Base-by-base conservation (phyloP, 495 filamentous ascomycete species). In the Mycothermus thermophilus region DNA sequence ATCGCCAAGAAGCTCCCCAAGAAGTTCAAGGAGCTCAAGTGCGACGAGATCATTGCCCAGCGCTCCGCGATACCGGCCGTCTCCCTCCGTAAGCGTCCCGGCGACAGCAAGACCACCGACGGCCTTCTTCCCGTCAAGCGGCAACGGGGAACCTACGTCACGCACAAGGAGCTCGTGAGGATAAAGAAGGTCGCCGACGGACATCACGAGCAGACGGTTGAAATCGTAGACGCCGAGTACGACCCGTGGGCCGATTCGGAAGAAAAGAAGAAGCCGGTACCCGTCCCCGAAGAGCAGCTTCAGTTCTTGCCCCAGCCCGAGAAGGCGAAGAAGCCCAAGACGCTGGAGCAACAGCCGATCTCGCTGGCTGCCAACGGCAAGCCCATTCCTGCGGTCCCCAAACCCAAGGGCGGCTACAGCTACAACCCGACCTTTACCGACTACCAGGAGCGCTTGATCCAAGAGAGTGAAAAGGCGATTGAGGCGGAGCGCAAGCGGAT, bases 391-490 rank as follows among this genome's bases (percentile, higher is more conserved):
- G 74, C 83, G n/a, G 79, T 96, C 5, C 63, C 68, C 38, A 77
- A 70, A 38, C 90, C 90, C 3, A 72, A 72, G 12, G 83, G 75
- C 2, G 86, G 83, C 27, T 79, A 73, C 50, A 92, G 83, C 51
- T 97, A 97, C 55, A 97, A 97, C 47, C 90, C 90, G 0, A 62
- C 66, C 6, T 90, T 88, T 38, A 67, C 74, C 38, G 83, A 93
- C 32, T 97, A 88, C 70, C 75, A 82, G 35, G 63, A 68, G 8
- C 70, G 88, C 4, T 59, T 93, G 26, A 66, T 69, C 13, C 66
- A 71, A 19, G 81, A 85, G 51, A 82, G 83, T 18, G 65, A 74
- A 33, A 79, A 80, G 55, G 88, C 77, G 20, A 71, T 95, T 2
- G 77, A 77, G 37, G 71, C 75, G 3, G 92, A 96, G 57, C 71